Percentiles rank a stretch among this genome's conserved stretches.
phyloP scores from a whole-genome alignment of 345 rosid species.

The Bretschneidera sinensis region DNA sequence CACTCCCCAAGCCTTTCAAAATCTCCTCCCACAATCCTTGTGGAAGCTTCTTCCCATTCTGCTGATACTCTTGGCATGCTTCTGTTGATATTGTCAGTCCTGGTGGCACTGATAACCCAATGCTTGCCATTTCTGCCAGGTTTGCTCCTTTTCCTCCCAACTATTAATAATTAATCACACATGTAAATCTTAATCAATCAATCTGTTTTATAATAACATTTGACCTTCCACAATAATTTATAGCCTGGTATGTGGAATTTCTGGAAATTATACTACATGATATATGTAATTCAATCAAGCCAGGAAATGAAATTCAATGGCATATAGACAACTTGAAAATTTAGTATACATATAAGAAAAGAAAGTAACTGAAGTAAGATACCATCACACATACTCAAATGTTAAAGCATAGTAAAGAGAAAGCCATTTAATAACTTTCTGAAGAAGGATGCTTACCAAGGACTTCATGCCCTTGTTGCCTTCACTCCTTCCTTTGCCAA shows the following conservation, averaged over 20 bases:
- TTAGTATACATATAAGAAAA: too few relatives aligned
- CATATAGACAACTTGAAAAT: too few relatives aligned
- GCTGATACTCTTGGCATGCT: conserved; percentile 80
- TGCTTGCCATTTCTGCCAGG: conserved; percentile 95
- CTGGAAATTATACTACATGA: too few relatives aligned
- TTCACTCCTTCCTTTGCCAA: conserved; percentile 87
- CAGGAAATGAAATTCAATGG: too few relatives aligned
- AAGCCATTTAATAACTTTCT: not conserved
- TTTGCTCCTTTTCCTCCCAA: conserved; percentile 98
- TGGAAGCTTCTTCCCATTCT: conserved; percentile 55
- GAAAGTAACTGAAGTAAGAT: too few relatives aligned
- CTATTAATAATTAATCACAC: conserved; percentile 31
- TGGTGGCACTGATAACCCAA: conserved; percentile 91
- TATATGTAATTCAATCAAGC: too few relatives aligned
- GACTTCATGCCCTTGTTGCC: conserved; percentile 97
- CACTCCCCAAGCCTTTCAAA: conserved; percentile 44
- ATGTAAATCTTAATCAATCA: not conserved
- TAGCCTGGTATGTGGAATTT: too few relatives aligned
- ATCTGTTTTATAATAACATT: not conserved
- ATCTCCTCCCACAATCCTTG: conserved; percentile 79
- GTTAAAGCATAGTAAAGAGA: too few relatives aligned
- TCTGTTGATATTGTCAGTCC: conserved; percentile 94
- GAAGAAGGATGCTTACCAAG: conserved; percentile 47
- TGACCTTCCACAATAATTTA: not conserved
- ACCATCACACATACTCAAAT: too few relatives aligned